Evolutionary conservation across 2,329 filamentous ascomycete genomes (phyloP).

Genomic region (Neonectria neomacrospora): DNA sequence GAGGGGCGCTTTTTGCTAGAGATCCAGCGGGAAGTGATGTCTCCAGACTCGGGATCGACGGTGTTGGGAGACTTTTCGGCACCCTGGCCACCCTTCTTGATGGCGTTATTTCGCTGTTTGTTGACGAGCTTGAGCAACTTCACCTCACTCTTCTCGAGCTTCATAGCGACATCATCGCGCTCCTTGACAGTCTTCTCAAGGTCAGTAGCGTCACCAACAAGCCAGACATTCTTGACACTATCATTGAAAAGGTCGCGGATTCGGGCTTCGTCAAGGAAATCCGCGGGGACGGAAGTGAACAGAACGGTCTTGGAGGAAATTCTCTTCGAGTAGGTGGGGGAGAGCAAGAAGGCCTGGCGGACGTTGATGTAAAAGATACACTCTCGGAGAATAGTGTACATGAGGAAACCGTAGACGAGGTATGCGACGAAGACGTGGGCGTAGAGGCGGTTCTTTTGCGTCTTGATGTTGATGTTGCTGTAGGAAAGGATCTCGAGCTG

Average conservation of each 20-base stretch:
- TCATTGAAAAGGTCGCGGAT: conserved; percentile 82
- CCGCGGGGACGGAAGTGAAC: conserved; percentile 85
- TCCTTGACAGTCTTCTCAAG: conserved; percentile 83
- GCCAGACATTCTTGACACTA: conserved; percentile 85
- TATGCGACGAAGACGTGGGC: conserved; percentile 85
- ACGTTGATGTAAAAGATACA: conserved; percentile 93
- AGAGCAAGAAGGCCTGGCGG: conserved; percentile 91
- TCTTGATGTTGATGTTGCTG: conserved; percentile 58
- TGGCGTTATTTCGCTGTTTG: conserved; percentile 50
- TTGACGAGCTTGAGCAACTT: conserved; percentile 75
- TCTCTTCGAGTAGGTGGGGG: conserved; percentile 82
- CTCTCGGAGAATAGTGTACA: conserved; percentile 90
- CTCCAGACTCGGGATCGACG: conserved; percentile 73
- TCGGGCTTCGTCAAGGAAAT: conserved; percentile 79
- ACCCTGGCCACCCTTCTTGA: conserved; percentile 48
- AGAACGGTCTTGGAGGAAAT: conserved; percentile 92
- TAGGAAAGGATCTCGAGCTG: conserved; percentile 68
- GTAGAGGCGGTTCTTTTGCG: conserved; percentile 74
- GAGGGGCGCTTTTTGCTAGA: conserved; percentile 74
- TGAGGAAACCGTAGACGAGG: conserved; percentile 86
- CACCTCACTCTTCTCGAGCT: conserved; percentile 85
- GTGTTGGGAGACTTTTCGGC: conserved; percentile 54
- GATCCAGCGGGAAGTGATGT: conserved; percentile 73
- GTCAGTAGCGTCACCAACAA: conserved; percentile 77
- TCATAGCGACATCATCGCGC: conserved; percentile 78